Percentiles rank a stretch among this genome's conserved stretches.
phyloP scores from a whole-genome alignment of 2,329 filamentous ascomycete genomes.

The Fusarium annulatum region DNA sequence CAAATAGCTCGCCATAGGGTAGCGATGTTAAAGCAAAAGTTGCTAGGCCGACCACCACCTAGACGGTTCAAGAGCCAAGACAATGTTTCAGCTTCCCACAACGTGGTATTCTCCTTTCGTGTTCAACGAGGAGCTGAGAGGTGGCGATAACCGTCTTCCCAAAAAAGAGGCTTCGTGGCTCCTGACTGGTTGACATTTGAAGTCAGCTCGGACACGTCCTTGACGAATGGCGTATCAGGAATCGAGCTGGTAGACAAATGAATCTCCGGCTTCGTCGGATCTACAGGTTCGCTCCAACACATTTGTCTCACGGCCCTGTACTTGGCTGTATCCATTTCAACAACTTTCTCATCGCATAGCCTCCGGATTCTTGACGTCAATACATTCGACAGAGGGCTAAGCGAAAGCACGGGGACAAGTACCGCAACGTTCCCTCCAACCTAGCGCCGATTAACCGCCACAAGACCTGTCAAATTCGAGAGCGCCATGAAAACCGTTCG shows the following conservation, averaged over 20 bases:
- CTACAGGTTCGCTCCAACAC: slow-evolving; percentile 5
- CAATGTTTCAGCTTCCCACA: slow-evolving; percentile 31
- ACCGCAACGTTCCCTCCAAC: not conserved
- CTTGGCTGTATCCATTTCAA: not conserved
- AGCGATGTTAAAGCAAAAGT: not conserved
- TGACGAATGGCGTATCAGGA: slow-evolving; percentile 33
- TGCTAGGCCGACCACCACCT: not conserved
- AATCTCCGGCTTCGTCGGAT: slow-evolving; percentile 21
- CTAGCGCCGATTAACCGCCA: slow-evolving; percentile 16
- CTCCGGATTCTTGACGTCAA: slow-evolving; percentile 15
- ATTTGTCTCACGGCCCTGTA: not conserved
- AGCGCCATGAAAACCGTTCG: slow-evolving; percentile 15
- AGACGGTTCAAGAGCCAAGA: slow-evolving; percentile 3
- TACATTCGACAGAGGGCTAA: slow-evolving; percentile 1
- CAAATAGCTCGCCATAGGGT: not conserved
- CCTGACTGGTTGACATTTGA: slow-evolving; percentile 37
- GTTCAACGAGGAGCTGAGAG: not conserved
- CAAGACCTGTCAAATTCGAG: slow-evolving; percentile 1
- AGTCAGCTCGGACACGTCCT: slow-evolving; percentile 17
- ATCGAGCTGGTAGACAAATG: not conserved
- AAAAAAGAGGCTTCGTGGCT: slow-evolving; percentile 26
- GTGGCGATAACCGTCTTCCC: slow-evolving; percentile 35
- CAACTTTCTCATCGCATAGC: not conserved
- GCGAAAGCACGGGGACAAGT: slow-evolving; percentile 1
- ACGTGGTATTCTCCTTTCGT: slow-evolving; percentile 9